phyloP scores from a whole-genome alignment of 345 rosid species.

The Nasturtium officinale region DNA sequence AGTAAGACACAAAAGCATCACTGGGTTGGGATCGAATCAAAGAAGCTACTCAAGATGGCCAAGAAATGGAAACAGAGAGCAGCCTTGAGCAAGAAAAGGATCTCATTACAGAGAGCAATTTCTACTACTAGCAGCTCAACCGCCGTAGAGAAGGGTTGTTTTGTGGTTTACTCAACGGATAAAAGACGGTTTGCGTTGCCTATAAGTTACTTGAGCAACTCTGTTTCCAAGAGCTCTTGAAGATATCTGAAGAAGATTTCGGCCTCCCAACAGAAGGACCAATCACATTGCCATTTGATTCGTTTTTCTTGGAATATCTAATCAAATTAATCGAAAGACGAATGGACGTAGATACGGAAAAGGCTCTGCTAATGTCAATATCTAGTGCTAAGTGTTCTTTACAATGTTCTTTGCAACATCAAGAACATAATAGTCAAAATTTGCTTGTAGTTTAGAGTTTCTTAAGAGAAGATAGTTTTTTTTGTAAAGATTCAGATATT shows the following conservation, averaged over 20 bases:
- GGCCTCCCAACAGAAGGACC: slow-evolving; percentile 40
- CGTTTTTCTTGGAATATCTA: slow-evolving; percentile 35
- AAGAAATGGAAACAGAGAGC: slow-evolving; percentile 29
- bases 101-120: background rate
- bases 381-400: slow-evolving; percentile 17
- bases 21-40: background rate
- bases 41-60: slow-evolving; percentile 13
- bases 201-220: slow-evolving; percentile 25
- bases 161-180: slow-evolving; percentile 40
- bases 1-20: background rate
- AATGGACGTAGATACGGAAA: slow-evolving; percentile 20
- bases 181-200: slow-evolving; percentile 6
- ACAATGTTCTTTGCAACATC: slow-evolving; percentile 19
- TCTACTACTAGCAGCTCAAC: background rate
- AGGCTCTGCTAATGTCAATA: slow-evolving; percentile 26
- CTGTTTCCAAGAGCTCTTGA: slow-evolving; percentile 41
- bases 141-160: slow-evolving; percentile 27
- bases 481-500: slow-evolving; percentile 3
- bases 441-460: slow-evolving; percentile 31
- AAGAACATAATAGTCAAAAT: slow-evolving; percentile 16
- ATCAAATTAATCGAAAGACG: slow-evolving; percentile 21
- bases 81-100: slow-evolving; percentile 19
- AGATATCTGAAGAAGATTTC: slow-evolving; percentile 46
- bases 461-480: background rate
- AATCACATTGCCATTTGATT: slow-evolving; percentile 42